Conservation (phyloP, 73 alveolate genomes). For the Durusdinium trenchii region DNA sequence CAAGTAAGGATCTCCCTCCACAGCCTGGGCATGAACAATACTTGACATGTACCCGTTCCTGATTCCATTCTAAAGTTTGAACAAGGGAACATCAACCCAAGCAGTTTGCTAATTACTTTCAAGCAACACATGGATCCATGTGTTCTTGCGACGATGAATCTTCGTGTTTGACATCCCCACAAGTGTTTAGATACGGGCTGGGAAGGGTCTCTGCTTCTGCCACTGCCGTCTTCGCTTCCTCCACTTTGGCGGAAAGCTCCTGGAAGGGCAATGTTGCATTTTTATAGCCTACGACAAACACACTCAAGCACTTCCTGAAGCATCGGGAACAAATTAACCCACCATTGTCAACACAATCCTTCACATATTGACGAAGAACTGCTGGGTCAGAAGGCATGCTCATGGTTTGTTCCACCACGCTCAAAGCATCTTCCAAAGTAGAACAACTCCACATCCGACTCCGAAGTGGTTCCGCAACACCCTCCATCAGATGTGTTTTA, state of each 20-base stretch:
- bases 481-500: background rate
- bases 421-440: background rate
- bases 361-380: background rate
- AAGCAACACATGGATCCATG: no score
- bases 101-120: no score
- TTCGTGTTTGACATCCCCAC: background rate
- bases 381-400: background rate
- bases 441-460: conserved; percentile 8
- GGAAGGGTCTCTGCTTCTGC: background rate
- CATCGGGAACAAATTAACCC: background rate
- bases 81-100: no score
- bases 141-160: no score
- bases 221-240: background rate
- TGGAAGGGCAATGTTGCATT: background rate
- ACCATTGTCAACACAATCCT: background rate
- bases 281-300: background rate
- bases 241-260: background rate
- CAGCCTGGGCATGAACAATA: background rate
- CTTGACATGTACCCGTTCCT: background rate
- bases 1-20: background rate
- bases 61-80: no score
- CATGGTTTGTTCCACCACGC: background rate
- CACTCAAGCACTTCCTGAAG: background rate
- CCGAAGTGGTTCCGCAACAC: background rate
- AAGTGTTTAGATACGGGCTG: no score